Percentiles rank a stretch among this genome's conserved stretches.
phyloP scores from a whole-genome alignment of 495 filamentous ascomycete genomes.

The Aspergillus biplanus region DNA sequence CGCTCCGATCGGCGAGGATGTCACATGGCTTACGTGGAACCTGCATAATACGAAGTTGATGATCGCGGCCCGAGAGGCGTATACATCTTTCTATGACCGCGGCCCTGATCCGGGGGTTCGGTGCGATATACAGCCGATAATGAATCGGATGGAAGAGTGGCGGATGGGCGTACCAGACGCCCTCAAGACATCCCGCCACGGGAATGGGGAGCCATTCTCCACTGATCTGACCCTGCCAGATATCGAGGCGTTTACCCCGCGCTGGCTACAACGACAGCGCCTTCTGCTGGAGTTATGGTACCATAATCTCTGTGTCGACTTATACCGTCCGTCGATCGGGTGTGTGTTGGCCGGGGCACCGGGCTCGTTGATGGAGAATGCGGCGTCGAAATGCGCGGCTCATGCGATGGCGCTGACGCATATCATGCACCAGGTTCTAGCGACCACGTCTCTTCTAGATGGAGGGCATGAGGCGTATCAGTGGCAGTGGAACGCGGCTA shows the following conservation, averaged over 20 bases:
- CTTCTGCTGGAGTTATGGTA: constrained; percentile 36
- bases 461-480: constrained; percentile 57
- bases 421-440: constrained; percentile 53
- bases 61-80: constrained; percentile 38
- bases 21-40: constrained; percentile 46
- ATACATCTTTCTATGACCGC: constrained; percentile 41
- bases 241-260: constrained; percentile 42
- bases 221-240: constrained; percentile 40
- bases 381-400: constrained; percentile 32
- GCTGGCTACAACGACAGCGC: constrained; percentile 37
- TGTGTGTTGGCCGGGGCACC: constrained; percentile 11
- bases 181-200: constrained; percentile 41
- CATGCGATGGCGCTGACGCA: constrained; percentile 55
- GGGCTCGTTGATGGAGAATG: background rate
- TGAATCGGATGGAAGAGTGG: constrained; percentile 29
- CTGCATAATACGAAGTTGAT: constrained; percentile 44
- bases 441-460: constrained; percentile 44
- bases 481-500: constrained; percentile 56
- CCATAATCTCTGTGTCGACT: constrained; percentile 30
- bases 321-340: constrained; percentile 33
- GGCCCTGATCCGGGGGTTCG: background rate
- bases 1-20: constrained; percentile 37
- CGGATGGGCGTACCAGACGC: constrained; percentile 40
- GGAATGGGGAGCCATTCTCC: constrained; percentile 42
- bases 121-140: constrained; percentile 5